Conservation (phyloP, 148 eudicot species). For the Chenopodium formosanum region DNA sequence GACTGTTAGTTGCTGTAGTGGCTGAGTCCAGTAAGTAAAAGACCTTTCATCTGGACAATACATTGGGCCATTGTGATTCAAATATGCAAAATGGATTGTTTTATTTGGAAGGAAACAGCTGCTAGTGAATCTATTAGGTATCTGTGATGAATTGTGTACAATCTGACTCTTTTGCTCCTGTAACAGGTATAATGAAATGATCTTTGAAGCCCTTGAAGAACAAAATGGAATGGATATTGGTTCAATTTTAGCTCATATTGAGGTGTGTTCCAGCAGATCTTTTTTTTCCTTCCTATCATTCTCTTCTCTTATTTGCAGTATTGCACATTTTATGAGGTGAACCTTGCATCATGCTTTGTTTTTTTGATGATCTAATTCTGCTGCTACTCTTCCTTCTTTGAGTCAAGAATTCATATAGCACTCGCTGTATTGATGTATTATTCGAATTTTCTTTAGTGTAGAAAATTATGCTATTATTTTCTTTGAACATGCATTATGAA, state of each 20-base stretch:
- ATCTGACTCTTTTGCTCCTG: slow-evolving; percentile 16
- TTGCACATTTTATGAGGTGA: not conserved
- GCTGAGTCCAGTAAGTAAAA: not conserved
- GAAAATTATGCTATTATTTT: no score
- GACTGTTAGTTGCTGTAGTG: no score
- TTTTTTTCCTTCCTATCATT: not conserved
- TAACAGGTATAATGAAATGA: slow-evolving; percentile 61
- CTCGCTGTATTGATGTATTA: no score
- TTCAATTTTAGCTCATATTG: slow-evolving; percentile 57
- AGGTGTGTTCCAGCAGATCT: slow-evolving; percentile 40
- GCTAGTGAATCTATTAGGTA: not conserved
- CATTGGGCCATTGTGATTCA: not conserved
- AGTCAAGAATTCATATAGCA: not conserved
- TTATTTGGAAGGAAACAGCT: not conserved
- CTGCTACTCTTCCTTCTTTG: not conserved
- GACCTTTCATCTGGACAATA: not conserved
- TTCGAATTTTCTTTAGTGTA: not conserved
- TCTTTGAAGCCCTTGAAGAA: slow-evolving; percentile 74
- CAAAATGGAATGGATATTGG: slow-evolving; percentile 65
- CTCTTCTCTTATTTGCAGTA: not conserved
- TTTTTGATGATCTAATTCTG: not conserved
- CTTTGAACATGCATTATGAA: not conserved
- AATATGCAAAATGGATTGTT: not conserved
- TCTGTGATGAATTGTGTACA: not conserved
- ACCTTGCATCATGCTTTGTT: not conserved